These are phyloP conservation scores for Casuarina equisetifolia DNA, from an alignment of 306 rosid species.

Conservation along the genomic window DNA sequence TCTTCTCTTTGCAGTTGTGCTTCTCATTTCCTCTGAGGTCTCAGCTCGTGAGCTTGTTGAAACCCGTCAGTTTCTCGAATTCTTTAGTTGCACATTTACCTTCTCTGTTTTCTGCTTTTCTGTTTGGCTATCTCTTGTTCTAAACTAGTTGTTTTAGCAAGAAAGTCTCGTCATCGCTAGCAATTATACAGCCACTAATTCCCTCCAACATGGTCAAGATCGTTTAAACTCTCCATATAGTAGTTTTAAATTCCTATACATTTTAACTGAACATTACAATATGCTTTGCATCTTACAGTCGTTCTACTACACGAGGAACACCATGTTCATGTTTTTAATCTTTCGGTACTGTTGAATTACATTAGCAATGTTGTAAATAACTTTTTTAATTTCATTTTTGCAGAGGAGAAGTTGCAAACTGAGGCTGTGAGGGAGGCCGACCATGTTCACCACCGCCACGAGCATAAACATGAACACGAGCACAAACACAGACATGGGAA, in stretches of 20 bases:
- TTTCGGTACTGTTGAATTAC: no score
- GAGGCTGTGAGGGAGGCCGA: not conserved
- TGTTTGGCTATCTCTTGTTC: no score
- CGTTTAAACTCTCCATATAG: not conserved
- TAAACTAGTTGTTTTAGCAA: not conserved
- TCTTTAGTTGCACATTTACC: no score
- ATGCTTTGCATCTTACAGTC: no score
- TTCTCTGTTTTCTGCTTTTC: no score
- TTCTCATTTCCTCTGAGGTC: not conserved
- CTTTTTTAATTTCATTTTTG: not conserved
- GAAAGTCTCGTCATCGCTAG: not conserved
- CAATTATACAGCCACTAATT: not conserved
- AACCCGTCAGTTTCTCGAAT: not conserved
- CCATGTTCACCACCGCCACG: not conserved
- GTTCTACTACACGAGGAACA: no score
- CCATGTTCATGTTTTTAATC: no score
- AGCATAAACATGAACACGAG: not conserved
- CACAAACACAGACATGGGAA: not conserved
- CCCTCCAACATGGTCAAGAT: no score
- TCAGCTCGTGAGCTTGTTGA: not conserved
- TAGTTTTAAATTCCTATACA: no score
- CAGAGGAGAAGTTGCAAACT: not conserved
- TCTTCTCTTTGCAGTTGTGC: slow-evolving; percentile 5
- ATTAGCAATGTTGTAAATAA: not conserved
- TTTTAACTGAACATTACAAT: no score